Evolutionary conservation across 2,329 filamentous ascomycete species (phyloP), one percentile per base, ranked within the genome.

Genomic region (Thielaviopsis musarum): DNA sequence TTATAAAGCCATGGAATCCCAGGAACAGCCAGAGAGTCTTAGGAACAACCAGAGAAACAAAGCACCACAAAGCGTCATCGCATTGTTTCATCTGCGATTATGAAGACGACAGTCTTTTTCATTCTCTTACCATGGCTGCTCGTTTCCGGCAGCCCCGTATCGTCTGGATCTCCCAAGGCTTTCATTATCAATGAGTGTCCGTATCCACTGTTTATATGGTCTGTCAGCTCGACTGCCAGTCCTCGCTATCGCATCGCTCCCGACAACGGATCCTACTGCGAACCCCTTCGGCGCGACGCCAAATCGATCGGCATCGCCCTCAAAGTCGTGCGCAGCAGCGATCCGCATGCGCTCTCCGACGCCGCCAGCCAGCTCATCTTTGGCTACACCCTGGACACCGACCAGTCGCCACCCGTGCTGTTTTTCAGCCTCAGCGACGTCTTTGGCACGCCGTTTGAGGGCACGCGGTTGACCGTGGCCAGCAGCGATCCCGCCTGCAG

Each of bases 381-480:
- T 54, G 71, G 71, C 34, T 73, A 72, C 64, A 72, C 63, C 64
- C 67, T 74, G 24, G 68, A 70, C 58, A 65, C 64, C 57, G 62
- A 53, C 54, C 62, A 62, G 6, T 60, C 49, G 7, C 49, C 57
- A 2, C 10, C 19, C 5, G 49, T 38, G 48, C 34, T 74, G 56
- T 74, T 69, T 69, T 74, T 73, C 58, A 72, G 74, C 60, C 64
- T 74, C 22, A 69, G 66, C 64, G 66, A 69, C 61, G 68, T 73
- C 13, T 73, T 73, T 56, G 72, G 72, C n/a, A 67, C 73, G 57
- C 65, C 68, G 4, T 73, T 74, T 28, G 59, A 58, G 13, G 70
- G 70, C 10, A 62, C 64, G 54, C 70, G 68, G 64, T 24, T 74
- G 10, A 65, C 65, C 5, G 65, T 67, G 12, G 63, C 64, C 12